Base-by-base conservation (phyloP, 202 grass and related monocot genomes). In the Alloteropsis angusta region DNA sequence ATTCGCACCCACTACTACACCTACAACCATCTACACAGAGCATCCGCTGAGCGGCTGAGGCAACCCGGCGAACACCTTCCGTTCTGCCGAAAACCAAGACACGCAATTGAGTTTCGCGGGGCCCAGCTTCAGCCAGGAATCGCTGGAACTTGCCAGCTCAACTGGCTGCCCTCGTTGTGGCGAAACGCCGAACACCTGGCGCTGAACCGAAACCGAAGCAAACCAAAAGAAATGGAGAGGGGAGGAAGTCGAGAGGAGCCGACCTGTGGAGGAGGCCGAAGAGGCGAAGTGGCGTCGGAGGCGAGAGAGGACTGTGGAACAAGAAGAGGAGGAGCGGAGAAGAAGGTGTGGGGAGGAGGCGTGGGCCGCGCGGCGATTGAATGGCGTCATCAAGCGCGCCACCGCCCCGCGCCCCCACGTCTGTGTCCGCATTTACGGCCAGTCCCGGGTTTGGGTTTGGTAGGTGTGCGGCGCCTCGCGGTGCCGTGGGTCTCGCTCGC, bases 321-420 rank as follows among this genome's bases (percentile, higher is more conserved):
- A 71, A 74, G 65, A 65, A 38, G 80, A 74, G 52, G n/a, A n/a
- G n/a, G 28, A 60, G 60, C 7, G 48, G 55, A 13, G 62, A 1
- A 70, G 72, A 25, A 78, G 75, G 78, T 79, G 66, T 58, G 57
- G 18, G 9, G 45, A 22, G 54, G 68, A 80, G 55, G 76, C 62
- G 86, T 84, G 75, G 81, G 35, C 26, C 53, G 63, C 60, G 60
- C 47, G 77, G 79, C 46, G 68, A 86, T 87, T 93, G 46, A 93
- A 93, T 90, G 81, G 72, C 77, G 54, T 85, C 84, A 87, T 87
- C 82, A 93, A 84, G 77, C 81, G 90, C 87, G 80, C 84, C 84
- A 89, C 47, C 83, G 76, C 49, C 57, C 76, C 43, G 36, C 71
- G 49, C 36, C 8, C 11, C 86, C 70, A 62, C 81, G 37, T 55